Evolutionary conservation across 1,284 basidiomycete genomes (phyloP).

Genomic region (Coriolopsis trogii): DNA sequence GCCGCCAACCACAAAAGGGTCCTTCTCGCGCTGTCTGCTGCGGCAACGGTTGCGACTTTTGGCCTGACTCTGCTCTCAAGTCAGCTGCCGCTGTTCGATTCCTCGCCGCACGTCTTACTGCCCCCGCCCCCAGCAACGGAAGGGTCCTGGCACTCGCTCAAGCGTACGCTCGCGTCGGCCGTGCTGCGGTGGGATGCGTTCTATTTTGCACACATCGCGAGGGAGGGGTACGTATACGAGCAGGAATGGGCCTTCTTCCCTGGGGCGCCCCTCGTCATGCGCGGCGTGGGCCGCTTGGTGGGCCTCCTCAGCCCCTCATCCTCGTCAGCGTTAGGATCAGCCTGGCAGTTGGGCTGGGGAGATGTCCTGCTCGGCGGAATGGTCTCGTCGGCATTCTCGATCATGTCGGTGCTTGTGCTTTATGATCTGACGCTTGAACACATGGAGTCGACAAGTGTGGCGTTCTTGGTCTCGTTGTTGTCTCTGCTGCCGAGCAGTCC

Average conservation of each 20-base stretch:
- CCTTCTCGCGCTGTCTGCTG: conserved; percentile 2
- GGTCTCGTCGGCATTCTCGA: conserved; percentile 34
- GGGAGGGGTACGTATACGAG: conserved; percentile 73
- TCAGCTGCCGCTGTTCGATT: conserved; percentile 44
- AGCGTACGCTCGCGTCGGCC: conserved; percentile 28
- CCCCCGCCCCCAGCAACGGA: conserved; percentile 20
- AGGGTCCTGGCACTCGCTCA: conserved; percentile 3
- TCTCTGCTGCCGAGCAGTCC: conserved; percentile 86
- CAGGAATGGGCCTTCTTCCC: conserved; percentile 91
- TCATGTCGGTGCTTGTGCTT: conserved; percentile 54
- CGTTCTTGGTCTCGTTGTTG: conserved; percentile 64
- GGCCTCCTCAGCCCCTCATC: background rate
- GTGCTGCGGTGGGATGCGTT: conserved; percentile 89
- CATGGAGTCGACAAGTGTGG: conserved; percentile 54
- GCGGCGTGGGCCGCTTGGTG: conserved; percentile 33
- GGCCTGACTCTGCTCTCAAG: conserved; percentile 35
- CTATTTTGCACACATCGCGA: conserved; percentile 76
- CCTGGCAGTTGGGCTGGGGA: no score
- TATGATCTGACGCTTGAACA: conserved; percentile 64
- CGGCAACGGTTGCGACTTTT: conserved; percentile 10
- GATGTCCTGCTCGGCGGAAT: conserved; percentile 40
- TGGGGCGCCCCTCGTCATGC: conserved; percentile 63
- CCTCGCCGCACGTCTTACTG: conserved; percentile 44
- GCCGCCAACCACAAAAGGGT: background rate
- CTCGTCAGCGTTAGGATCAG: background rate